Percentiles rank a stretch among this genome's conserved stretches.
These are phyloP conservation scores for Spinacia oleracea DNA, from an alignment of 179 eudicot genomes.

Conservation along the genomic window DNA sequence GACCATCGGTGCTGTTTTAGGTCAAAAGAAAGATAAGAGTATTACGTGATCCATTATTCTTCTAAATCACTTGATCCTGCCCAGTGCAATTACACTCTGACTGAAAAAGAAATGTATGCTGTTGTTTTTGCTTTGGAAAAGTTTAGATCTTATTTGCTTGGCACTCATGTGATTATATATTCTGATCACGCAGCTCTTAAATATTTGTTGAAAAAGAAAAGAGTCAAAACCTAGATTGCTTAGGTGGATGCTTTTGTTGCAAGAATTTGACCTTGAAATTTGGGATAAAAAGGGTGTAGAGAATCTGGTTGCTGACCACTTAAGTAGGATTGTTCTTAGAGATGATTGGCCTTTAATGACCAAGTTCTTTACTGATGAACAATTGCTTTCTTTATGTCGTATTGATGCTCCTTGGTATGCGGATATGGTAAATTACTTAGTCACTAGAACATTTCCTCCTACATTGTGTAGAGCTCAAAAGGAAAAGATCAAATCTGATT, in stretches of 20 bases:
- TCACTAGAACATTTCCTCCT: background rate
- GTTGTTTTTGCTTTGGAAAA: conserved; percentile 30
- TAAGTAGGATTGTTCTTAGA: background rate
- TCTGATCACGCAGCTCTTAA: background rate
- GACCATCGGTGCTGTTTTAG: too few relatives aligned
- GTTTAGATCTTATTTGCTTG: conserved; percentile 15
- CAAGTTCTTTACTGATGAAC: background rate
- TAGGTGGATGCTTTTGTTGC: background rate
- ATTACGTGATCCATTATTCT: conserved; percentile 25
- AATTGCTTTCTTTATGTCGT: background rate
- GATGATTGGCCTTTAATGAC: background rate
- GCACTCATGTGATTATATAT: too few relatives aligned
- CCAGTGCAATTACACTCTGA: conserved; percentile 19
- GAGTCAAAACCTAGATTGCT: background rate
- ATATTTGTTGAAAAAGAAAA: background rate
- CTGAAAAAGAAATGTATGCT: conserved; percentile 17
- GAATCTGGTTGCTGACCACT: background rate
- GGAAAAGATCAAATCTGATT: too few relatives aligned
- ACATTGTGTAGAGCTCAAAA: too few relatives aligned
- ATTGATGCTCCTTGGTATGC: background rate
- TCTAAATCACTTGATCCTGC: conserved; percentile 15
- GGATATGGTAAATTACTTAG: background rate
- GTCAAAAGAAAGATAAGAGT: too few relatives aligned
- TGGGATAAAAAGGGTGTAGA: background rate
- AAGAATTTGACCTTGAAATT: conserved; percentile 4